These are phyloP conservation scores for Barbatosphaeria neglecta DNA, from an alignment of 495 filamentous ascomycete species.

Conservation along the genomic window DNA sequence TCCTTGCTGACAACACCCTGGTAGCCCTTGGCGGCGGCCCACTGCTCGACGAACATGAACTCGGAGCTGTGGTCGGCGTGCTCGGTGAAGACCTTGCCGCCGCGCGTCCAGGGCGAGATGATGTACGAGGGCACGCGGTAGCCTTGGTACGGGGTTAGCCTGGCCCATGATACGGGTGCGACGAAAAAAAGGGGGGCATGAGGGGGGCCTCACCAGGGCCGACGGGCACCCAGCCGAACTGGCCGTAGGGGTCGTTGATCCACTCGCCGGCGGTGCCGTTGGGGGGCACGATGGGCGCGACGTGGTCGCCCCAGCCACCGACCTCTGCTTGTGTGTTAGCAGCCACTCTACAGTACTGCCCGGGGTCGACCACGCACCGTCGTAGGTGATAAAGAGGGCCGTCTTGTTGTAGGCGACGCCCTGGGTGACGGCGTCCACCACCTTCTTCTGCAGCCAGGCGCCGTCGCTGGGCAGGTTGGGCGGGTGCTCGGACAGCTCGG, in stretches of 20 bases:
- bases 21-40: conserved; percentile 36
- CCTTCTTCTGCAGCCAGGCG: conserved; percentile 43
- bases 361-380: conserved; percentile 13
- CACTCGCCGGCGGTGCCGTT: conserved; percentile 40
- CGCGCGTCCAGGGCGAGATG: conserved; percentile 46
- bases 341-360: background rate
- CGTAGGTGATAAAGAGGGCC: conserved; percentile 40
- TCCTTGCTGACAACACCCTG: conserved; percentile 31
- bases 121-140: conserved; percentile 45
- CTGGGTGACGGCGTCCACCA: conserved; percentile 38
- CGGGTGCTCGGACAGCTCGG: conserved; percentile 42
- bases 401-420: conserved; percentile 37
- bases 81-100: conserved; percentile 41
- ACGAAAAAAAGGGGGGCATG: background rate
- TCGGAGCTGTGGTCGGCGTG: conserved; percentile 46
- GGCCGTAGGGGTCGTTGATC: conserved; percentile 41
- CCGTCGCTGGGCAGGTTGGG: conserved; percentile 42
- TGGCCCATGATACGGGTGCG: background rate
- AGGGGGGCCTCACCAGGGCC: conserved; percentile 27
- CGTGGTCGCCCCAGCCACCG: conserved; percentile 45
- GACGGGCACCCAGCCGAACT: conserved; percentile 36
- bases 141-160: conserved; percentile 7
- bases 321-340: no score
- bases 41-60: conserved; percentile 44
- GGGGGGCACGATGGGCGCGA: conserved; percentile 41